These are phyloP conservation scores for Scheffersomyces illinoinensis DNA, from an alignment of 1,139 yeast genomes.

Conservation along the genomic window DNA sequence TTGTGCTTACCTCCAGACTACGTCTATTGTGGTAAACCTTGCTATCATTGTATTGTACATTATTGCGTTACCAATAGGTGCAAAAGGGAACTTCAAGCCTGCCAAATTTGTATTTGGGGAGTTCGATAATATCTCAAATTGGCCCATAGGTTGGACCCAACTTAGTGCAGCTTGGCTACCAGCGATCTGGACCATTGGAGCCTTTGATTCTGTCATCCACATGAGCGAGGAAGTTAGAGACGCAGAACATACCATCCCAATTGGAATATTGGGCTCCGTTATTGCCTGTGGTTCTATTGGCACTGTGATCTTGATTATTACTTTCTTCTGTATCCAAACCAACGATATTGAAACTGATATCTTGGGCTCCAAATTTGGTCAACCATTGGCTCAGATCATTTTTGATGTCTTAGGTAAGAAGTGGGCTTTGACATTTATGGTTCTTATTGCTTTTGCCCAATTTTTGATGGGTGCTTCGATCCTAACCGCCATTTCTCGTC, in stretches of 20 bases:
- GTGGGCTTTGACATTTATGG: conserved; percentile 70
- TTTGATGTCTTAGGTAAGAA: conserved; percentile 65
- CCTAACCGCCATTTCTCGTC: conserved; percentile 51
- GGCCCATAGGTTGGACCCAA: conserved; percentile 65
- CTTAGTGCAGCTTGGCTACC: conserved; percentile 53
- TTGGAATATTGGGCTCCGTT: conserved; percentile 60
- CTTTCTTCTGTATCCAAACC: conserved; percentile 54
- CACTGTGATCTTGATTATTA: conserved; percentile 54
- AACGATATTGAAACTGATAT: conserved; percentile 46
- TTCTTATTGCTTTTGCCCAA: conserved; percentile 59
- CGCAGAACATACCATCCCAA: conserved; percentile 67
- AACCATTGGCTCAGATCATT: conserved; percentile 66
- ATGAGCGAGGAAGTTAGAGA: conserved; percentile 71
- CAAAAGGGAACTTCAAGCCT: conserved; percentile 22
- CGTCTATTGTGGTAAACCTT: conserved; percentile 22
- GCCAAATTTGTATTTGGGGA: conserved; percentile 44
- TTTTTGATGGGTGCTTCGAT: conserved; percentile 67
- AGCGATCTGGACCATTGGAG: conserved; percentile 66
- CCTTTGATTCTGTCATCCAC: conserved; percentile 72
- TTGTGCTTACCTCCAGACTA: conserved; percentile 18
- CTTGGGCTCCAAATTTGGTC: conserved; percentile 46
- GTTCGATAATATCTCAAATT: conserved; percentile 52
- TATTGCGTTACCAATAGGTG: conserved; percentile 30
- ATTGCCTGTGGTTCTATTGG: conserved; percentile 63
- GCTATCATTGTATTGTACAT: conserved; percentile 17